These are phyloP conservation scores for Candida sojae DNA, from an alignment of 1,139 yeast genomes.

Conservation along the genomic window DNA sequence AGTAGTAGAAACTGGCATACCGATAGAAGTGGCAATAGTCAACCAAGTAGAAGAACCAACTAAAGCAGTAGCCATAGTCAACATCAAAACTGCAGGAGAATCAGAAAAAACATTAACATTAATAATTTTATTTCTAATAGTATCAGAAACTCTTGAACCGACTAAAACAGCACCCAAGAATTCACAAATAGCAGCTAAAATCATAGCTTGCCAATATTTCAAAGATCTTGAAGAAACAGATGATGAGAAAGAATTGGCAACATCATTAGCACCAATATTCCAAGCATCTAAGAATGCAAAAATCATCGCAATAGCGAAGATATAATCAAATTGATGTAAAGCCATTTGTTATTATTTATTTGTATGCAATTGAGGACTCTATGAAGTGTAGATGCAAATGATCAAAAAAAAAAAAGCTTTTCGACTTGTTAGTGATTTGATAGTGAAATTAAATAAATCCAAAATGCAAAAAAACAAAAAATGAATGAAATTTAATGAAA, in stretches of 20 bases:
- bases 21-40: conserved; percentile 62
- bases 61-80: conserved; percentile 74
- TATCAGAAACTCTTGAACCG: conserved; percentile 70
- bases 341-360: conserved; percentile 20
- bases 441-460: background rate
- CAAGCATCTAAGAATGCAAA: conserved; percentile 82
- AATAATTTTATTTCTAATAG: conserved; percentile 64
- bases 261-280: conserved; percentile 84
- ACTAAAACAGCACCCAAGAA: conserved; percentile 75
- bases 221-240: conserved; percentile 70
- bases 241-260: conserved; percentile 78
- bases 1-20: conserved; percentile 80
- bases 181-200: conserved; percentile 67
- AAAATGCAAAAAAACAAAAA: too few species aligned
- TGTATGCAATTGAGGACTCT: too few species aligned
- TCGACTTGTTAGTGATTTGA: background rate
- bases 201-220: conserved; percentile 75
- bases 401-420: too few species aligned
- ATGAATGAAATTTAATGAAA: too few species aligned
- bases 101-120: conserved; percentile 49
- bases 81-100: conserved; percentile 71
- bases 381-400: too few species aligned
- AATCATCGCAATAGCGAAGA: conserved; percentile 65
- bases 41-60: conserved; percentile 79
- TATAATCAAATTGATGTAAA: conserved; percentile 62